Conservation (phyloP, 768 basidiomycete species). For the Tulasnella sp. region DNA sequence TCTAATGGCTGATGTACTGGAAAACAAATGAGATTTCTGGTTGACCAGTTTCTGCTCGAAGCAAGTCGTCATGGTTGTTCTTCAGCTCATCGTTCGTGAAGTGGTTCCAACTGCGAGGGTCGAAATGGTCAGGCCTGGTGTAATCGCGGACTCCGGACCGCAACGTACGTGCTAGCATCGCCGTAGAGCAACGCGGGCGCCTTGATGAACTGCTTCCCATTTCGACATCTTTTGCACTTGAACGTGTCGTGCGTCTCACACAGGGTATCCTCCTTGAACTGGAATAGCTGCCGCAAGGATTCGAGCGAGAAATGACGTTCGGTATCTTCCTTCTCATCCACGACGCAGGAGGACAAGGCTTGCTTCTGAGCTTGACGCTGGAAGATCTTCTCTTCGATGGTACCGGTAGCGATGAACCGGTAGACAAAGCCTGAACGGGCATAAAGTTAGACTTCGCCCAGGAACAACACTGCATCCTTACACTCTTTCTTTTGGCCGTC, state of each 20-base stretch:
- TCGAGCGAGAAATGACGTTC: constrained; percentile 95
- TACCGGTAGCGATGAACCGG: constrained; percentile 95
- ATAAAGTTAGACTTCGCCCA: not conserved
- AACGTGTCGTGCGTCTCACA: constrained; percentile 98
- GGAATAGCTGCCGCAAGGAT: constrained; percentile 85
- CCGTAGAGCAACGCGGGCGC: constrained; percentile 88
- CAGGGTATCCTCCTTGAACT: constrained; percentile 81
- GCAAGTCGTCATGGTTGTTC: constrained; percentile 92
- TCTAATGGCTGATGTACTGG: constrained; percentile 95
- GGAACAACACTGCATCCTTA: constrained; percentile 47
- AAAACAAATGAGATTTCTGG: constrained; percentile 93
- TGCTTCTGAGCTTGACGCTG: constrained; percentile 97
- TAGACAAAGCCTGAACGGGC: constrained; percentile 83
- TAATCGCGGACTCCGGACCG: not conserved
- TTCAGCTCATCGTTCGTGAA: constrained; percentile 86
- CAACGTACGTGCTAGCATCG: constrained; percentile 92
- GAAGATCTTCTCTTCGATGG: constrained; percentile 99
- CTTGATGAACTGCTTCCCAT: constrained; percentile 83
- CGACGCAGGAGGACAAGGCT: constrained; percentile 95
- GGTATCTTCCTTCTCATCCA: constrained; percentile 94
- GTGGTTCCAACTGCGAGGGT: constrained; percentile 84
- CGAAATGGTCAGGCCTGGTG: not conserved
- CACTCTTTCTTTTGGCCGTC: constrained; percentile 99
- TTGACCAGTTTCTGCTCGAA: constrained; percentile 83
- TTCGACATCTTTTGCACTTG: constrained; percentile 90